phyloP scores from a whole-genome alignment of 2,329 filamentous ascomycete genomes.

The Ceratocystis destructans region DNA sequence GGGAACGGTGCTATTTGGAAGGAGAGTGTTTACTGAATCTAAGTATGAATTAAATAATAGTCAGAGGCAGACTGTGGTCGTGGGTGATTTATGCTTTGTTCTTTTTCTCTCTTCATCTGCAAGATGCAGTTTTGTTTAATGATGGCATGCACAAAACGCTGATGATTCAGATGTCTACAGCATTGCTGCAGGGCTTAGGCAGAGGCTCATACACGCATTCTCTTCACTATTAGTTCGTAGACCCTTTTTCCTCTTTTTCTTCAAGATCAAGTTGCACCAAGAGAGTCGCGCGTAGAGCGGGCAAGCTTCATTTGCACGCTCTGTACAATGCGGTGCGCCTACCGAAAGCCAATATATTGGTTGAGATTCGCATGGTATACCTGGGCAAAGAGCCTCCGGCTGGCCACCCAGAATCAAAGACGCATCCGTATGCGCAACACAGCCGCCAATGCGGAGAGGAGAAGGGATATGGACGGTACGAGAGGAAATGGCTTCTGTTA shows the following conservation, averaged over 20 bases:
- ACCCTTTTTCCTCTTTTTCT: too few relatives aligned
- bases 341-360: not conserved
- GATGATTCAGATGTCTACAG: not conserved
- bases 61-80: too few relatives aligned
- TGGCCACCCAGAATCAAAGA: too few relatives aligned
- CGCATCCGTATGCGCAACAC: too few relatives aligned
- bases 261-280: too few relatives aligned
- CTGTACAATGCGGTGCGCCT: not conserved
- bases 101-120: not conserved
- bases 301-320: not conserved
- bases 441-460: not conserved
- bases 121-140: not conserved
- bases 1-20: too few relatives aligned
- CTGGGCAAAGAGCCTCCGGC: not conserved
- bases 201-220: too few relatives aligned
- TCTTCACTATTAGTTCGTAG: too few relatives aligned
- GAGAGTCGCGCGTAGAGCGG: not conserved
- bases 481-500: not conserved
- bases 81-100: not conserved
- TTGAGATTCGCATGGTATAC: not conserved
- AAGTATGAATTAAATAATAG: too few relatives aligned
- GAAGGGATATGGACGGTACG: too few relatives aligned
- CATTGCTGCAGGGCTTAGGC: not conserved
- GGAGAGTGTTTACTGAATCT: too few relatives aligned
- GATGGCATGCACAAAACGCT: not conserved